Conservation (phyloP, 352 stramenopile species). For the Pythium guiyangense region DNA sequence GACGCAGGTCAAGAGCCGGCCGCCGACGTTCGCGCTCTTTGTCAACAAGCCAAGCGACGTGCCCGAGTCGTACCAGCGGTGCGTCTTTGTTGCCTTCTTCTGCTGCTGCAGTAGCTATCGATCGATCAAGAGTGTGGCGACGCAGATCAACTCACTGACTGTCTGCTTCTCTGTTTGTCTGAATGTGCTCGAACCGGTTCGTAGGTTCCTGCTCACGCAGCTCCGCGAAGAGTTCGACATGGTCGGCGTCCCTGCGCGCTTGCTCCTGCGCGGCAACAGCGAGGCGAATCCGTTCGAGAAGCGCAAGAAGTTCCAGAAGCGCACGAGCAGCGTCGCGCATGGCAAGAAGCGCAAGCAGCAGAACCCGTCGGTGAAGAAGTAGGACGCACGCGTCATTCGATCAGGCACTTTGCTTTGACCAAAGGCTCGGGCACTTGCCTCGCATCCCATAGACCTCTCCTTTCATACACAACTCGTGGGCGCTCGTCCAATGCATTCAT, state of each 20-base stretch:
- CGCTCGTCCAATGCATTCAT: too few relatives aligned
- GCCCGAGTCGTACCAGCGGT: constrained; percentile 71
- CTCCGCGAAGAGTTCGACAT: constrained; percentile 84
- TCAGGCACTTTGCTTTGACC: too few relatives aligned
- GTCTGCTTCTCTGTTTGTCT: not conserved
- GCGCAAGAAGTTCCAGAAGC: constrained; percentile 79
- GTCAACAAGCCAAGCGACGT: constrained; percentile 77
- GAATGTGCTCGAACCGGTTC: not conserved
- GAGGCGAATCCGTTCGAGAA: constrained; percentile 79
- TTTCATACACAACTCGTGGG: too few relatives aligned
- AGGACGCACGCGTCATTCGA: too few relatives aligned
- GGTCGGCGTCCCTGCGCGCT: constrained; percentile 69
- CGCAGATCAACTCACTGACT: not conserved
- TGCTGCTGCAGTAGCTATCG: not conserved
- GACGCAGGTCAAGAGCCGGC: constrained; percentile 79
- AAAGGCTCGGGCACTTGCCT: too few relatives aligned
- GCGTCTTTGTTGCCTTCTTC: constrained; percentile 3
- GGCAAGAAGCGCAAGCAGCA: constrained; percentile 40
- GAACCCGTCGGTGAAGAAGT: constrained; percentile 3
- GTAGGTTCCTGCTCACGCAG: constrained; percentile 66
- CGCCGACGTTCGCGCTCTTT: constrained; percentile 80
- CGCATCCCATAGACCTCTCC: not conserved
- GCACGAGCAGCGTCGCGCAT: constrained; percentile 54
- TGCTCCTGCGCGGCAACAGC: constrained; percentile 72
- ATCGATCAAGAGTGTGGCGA: not conserved